These are phyloP conservation scores for Aegilops longissima DNA, from an alignment of 176 grass and related monocot genomes.

Conservation along the genomic window DNA sequence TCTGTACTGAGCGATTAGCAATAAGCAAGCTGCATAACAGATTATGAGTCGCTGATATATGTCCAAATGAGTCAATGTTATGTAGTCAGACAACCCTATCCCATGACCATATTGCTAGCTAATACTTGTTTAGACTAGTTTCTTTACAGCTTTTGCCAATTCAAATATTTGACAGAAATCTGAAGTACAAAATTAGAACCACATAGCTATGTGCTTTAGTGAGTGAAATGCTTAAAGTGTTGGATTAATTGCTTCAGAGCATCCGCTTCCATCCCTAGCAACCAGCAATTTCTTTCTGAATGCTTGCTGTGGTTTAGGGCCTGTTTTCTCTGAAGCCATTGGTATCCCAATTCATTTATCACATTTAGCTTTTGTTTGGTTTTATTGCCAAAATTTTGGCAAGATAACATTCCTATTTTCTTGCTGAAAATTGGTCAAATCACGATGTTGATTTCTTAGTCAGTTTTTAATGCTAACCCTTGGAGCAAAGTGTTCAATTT, in stretches of 20 bases:
- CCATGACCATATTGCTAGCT: background rate
- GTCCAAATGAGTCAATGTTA: background rate
- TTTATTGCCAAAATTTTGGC: background rate
- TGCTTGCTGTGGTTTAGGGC: background rate
- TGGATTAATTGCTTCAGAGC: background rate
- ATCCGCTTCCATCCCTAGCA: background rate
- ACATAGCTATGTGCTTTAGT: background rate
- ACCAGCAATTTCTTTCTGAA: constrained; percentile 6
- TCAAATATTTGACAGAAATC: background rate
- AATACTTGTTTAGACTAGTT: background rate
- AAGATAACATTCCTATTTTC: background rate
- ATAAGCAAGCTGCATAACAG: background rate
- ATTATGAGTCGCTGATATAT: background rate
- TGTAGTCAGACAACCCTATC: background rate
- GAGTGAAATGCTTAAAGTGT: constrained; percentile 12
- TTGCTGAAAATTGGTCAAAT: background rate
- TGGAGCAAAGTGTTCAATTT: background rate
- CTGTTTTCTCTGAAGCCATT: background rate
- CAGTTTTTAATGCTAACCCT: background rate
- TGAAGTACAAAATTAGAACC: background rate
- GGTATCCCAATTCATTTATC: background rate
- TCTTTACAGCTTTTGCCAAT: background rate
- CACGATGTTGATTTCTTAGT: background rate
- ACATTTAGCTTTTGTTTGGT: background rate
- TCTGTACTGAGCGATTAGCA: background rate